phyloP scores from a whole-genome alignment of 805 yeast species.

The Hanseniaspora meyeri region DNA sequence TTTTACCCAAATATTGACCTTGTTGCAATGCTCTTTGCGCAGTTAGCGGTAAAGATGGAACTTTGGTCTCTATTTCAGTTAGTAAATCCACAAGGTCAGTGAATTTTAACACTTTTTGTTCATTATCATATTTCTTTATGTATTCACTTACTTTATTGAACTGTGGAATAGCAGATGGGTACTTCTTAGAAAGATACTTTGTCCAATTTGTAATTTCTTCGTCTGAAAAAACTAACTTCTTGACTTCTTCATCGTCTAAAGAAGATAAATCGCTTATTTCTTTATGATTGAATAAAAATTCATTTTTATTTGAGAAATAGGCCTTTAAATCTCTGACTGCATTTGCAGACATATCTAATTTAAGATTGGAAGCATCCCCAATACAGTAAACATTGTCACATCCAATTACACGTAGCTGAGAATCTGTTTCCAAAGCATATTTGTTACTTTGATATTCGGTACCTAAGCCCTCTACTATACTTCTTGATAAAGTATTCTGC shows the following conservation, averaged over 20 bases:
- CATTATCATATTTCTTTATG: conserved; percentile 41
- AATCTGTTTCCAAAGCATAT: conserved; percentile 65
- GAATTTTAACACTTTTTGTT: conserved; percentile 40
- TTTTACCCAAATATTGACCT: conserved; percentile 52
- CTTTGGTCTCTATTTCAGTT: conserved; percentile 46
- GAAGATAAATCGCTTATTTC: conserved; percentile 31
- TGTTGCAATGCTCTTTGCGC: conserved; percentile 67
- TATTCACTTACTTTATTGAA: conserved; percentile 38
- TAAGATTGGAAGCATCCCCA: conserved; percentile 60
- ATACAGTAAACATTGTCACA: conserved; percentile 61
- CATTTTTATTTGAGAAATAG: conserved; percentile 17
- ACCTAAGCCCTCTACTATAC: conserved; percentile 38
- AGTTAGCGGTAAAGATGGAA: conserved; percentile 59
- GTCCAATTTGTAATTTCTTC: conserved; percentile 40
- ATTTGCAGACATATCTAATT: conserved; percentile 47
- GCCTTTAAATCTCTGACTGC: conserved; percentile 38
- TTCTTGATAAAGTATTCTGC: conserved; percentile 48
- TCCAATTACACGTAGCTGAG: conserved; percentile 58
- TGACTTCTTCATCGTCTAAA: neutral
- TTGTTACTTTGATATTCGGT: conserved; percentile 41
- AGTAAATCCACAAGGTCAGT: conserved; percentile 40
- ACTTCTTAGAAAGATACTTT: conserved; percentile 35
- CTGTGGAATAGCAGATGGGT: conserved; percentile 50
- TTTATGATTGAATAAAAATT: conserved; percentile 35
- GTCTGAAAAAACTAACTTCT: conserved; percentile 34